Base-by-base conservation (phyloP, 2,329 filamentous ascomycete species). In the Ophiostoma himal-ulmi region DNA sequence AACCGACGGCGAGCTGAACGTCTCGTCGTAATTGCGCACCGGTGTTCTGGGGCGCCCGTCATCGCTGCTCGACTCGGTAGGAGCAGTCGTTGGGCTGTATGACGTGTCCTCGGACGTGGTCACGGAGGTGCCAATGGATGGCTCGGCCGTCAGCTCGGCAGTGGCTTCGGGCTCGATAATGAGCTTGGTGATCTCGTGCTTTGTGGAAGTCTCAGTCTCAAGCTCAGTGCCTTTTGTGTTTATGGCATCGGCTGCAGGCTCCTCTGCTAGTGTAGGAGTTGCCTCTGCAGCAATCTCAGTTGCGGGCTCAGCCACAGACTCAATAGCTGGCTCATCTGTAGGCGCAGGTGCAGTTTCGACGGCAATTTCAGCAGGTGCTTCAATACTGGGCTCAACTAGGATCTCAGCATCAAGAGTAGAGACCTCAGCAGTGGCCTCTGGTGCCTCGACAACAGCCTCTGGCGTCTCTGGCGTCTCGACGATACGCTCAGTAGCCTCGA, bases 1-100 rank as follows among this genome's bases (percentile, higher is more conserved):
- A 11, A 54, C 44, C 11, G 70, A 69, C 39, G 64, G 64, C 30
- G 48, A 62, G 22, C 37, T 37, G n/a, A 57, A n/a, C 26, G n/a
- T 67, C 65, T 26, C 39, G 22, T 44, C 26, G 39, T 34, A 14
- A 5, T 34, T 26, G 22, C 36, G 8, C 22, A 52, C 39, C 14
- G 39, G 39, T 30, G 67, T 68, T 36, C 10, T 68, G 0, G 67
- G 26, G 7, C 37, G 37, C n/a, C 39, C 65, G 14, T 48, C 39
- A 17, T 67, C 39, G 41, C 39, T 44, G 41, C 26, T 26, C 64
- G 64, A 26, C 37, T 22, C 39, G 11, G 39, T 34, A 5, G 60
- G 60, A 11, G 60, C 26, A 17, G 60, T 65, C 6, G 60, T 34
- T 14, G 60, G 60, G 57, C 57, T 62, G 26, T 5, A 34, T 7